Evolutionary conservation across 2,329 filamentous ascomycete genomes (phyloP), one percentile per base, ranked within the genome.

Genomic region (Magnaporthiopsis poae): DNA sequence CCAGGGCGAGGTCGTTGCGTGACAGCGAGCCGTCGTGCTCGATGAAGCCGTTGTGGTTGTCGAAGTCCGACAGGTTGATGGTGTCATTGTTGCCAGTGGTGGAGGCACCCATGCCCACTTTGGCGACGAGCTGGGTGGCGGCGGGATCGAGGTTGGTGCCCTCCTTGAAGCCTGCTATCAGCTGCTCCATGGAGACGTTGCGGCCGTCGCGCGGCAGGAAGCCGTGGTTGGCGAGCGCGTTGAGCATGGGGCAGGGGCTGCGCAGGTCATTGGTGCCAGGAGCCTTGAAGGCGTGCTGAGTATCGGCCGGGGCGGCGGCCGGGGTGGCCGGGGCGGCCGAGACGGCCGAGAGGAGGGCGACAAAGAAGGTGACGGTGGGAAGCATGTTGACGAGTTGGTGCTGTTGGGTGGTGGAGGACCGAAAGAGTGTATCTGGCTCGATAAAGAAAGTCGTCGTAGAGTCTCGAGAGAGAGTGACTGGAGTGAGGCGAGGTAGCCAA

Each of bases 171-270:
- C 73, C 81, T 8, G 73, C 69, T 8, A 81, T 70, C 0, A 77
- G 75, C 27, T 74, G 75, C 62, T 76, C 71, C 46, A 73, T 69
- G 15, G 77, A 79, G 65, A 82, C 73, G 69, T 80, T 75, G 61
- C 73, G 74, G 60, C 81, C 81, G 65, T 80, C 71, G 63, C 76
- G 81, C 3, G 79, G 80, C 0, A 84, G 75, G 66, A 79, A 81
- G 18, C 78, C 78, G 68, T 84, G 79, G 70, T 84, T 84, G 5
- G 81, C 78, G n/a, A 84, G 73, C 0, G 81, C 78, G 71, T 84
- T 84, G 66, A 84, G 73, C 77, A 82, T 81, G 0, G 82, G 81
- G 67, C 81, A 84, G 31, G 81, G 80, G 0, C 77, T 76, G 56
- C 39, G 33, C 60, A 33, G 35, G 64, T 65, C 64, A 18, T 56